Percentiles rank a stretch among this genome's conserved stretches.
These are phyloP conservation scores for Phytophthora foliorum DNA, from an alignment of 352 stramenopile species.

Conservation along the genomic window DNA sequence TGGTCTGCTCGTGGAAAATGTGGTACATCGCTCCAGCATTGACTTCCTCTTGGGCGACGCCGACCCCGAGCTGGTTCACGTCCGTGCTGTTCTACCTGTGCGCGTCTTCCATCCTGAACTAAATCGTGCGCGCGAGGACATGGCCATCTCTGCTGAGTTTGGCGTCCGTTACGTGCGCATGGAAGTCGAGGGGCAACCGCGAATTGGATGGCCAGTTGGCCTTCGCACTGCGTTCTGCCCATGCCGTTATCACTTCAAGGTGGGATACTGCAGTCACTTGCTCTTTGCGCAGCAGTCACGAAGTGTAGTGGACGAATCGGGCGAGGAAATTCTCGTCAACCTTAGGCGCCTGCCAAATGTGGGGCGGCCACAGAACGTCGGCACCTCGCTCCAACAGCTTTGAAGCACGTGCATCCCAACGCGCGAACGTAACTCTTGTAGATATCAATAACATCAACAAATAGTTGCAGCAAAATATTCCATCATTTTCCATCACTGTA, in stretches of 20 bases:
- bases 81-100: neutral
- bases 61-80: neutral
- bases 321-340: constrained; percentile 5
- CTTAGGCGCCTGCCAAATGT: neutral
- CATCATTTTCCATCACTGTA: too few relatives aligned
- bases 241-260: constrained; percentile 1
- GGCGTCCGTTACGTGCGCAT: constrained; percentile 10
- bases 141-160: neutral
- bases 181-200: constrained; percentile 10
- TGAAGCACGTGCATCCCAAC: too few relatives aligned
- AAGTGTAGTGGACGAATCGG: constrained; percentile 1
- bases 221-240: neutral
- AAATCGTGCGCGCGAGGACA: neutral
- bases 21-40: neutral
- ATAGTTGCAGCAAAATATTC: too few relatives aligned
- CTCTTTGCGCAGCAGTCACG: neutral
- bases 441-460: neutral
- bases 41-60: constrained; percentile 2
- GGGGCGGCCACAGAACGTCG: neutral
- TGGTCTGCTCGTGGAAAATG: neutral
- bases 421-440: too few relatives aligned
- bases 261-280: constrained; percentile 5
- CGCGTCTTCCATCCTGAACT: neutral
- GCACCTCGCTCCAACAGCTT: neutral
- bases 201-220: neutral